Percentiles rank a stretch among this genome's conserved stretches.
These are phyloP conservation scores for Shiraia bambusicola DNA, from an alignment of 2,329 filamentous ascomycete species.

Conservation along the genomic window DNA sequence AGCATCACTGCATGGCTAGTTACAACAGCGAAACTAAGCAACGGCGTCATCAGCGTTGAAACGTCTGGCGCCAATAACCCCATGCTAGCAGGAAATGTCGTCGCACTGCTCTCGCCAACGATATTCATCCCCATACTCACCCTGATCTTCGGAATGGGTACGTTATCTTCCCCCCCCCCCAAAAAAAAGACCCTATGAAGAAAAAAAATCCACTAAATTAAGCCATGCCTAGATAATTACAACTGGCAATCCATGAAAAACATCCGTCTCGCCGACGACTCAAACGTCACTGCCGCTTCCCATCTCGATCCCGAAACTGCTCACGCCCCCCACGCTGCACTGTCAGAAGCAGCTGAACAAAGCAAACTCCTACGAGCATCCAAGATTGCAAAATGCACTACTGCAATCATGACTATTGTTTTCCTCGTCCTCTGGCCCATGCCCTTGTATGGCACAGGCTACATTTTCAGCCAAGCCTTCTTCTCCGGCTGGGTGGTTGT, in stretches of 20 bases:
- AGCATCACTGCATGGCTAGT: constrained; percentile 58
- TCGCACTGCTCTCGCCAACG: constrained; percentile 73
- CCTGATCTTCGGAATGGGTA: constrained; percentile 58
- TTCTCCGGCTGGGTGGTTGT: constrained; percentile 76
- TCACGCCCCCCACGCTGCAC: constrained; percentile 42
- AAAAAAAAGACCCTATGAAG: too few species aligned
- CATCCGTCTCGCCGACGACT: constrained; percentile 77
- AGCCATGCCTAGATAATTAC: constrained; percentile 83
- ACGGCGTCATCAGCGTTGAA: constrained; percentile 35
- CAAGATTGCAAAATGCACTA: constrained; percentile 58
- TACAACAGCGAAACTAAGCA: constrained; percentile 36
- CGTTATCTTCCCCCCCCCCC: constrained; percentile 3
- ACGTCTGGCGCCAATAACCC: constrained; percentile 69
- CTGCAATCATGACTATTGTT: constrained; percentile 64
- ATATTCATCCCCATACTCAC: constrained; percentile 76
- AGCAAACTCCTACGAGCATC: constrained; percentile 47
- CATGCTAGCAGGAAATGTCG: constrained; percentile 85
- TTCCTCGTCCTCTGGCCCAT: constrained; percentile 87
- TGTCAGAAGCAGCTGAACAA: constrained; percentile 42
- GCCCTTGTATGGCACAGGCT: constrained; percentile 80
- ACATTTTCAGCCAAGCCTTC: constrained; percentile 78
- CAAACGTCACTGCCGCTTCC: constrained; percentile 65
- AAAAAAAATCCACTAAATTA: too few species aligned
- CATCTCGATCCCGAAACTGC: constrained; percentile 63
- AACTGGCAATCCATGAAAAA: constrained; percentile 80